These are phyloP conservation scores for Phytopythium montanum DNA, from an alignment of 352 stramenopile species.

Conservation along the genomic window DNA sequence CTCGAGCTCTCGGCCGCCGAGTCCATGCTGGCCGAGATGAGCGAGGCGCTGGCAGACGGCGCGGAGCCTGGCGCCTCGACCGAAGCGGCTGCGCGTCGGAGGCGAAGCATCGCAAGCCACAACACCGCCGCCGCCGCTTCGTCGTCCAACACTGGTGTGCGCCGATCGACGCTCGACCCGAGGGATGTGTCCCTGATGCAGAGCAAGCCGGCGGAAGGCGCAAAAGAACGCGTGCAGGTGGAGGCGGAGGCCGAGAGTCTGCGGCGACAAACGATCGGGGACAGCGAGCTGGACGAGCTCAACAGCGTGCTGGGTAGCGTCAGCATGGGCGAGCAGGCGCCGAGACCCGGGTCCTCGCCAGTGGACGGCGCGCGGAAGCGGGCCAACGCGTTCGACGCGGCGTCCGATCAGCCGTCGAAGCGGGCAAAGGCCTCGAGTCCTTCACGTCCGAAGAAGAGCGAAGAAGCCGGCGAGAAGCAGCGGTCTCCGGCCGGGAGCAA, in stretches of 20 bases:
- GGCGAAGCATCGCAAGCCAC: constrained; percentile 3
- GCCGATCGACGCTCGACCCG: constrained; percentile 52
- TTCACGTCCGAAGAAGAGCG: not conserved
- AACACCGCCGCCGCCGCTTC: not conserved
- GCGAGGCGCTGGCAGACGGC: constrained; percentile 2
- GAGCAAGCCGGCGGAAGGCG: not conserved
- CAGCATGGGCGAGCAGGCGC: constrained; percentile 3
- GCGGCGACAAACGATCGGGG: constrained; percentile 60
- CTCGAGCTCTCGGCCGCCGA: constrained; percentile 46
- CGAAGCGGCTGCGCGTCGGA: not conserved
- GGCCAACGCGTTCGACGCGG: constrained; percentile 13
- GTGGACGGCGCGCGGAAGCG: constrained; percentile 21
- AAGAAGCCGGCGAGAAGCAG: not conserved
- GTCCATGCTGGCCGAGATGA: constrained; percentile 39
- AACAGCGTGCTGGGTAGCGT: constrained; percentile 15
- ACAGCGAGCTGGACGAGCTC: constrained; percentile 42
- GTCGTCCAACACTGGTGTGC: constrained; percentile 6
- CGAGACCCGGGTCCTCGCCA: not conserved
- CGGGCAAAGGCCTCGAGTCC: constrained; percentile 5
- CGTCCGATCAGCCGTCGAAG: constrained; percentile 8
- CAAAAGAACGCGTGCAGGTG: not conserved
- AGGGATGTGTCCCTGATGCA: constrained; percentile 31
- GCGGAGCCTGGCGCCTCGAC: constrained; percentile 4
- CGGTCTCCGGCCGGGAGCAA: not conserved
- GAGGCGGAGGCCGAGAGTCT: constrained; percentile 11